Percentiles rank a stretch among this genome's conserved stretches.
Conservation (phyloP, 768 basidiomycete species). For the Inosperma sp. region DNA sequence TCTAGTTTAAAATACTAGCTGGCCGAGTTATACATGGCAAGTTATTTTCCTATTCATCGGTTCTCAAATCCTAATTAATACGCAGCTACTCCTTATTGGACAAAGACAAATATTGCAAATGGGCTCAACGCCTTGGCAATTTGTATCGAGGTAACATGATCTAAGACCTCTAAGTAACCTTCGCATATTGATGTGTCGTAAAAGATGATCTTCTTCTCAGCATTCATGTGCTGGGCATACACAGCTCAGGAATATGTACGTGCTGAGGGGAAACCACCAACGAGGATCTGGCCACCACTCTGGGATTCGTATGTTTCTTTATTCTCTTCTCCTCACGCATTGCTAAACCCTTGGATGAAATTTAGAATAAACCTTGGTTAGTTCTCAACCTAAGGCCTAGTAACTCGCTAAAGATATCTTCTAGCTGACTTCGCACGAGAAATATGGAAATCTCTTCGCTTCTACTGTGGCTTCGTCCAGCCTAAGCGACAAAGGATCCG, state of each 20-base stretch:
- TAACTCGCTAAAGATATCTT: background rate
- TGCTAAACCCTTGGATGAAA: background rate
- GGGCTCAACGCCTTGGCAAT: constrained; percentile 79
- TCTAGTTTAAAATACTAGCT: constrained; percentile 61
- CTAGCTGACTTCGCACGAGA: constrained; percentile 65
- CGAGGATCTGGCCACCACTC: constrained; percentile 63
- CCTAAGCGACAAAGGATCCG: no score
- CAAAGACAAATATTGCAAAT: constrained; percentile 75
- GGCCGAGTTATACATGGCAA: constrained; percentile 64
- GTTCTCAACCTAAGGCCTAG: background rate
- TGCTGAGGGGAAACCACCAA: constrained; percentile 36
- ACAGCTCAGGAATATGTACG: constrained; percentile 59
- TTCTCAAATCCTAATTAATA: constrained; percentile 3
- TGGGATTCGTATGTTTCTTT: constrained; percentile 54
- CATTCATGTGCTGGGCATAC: constrained; percentile 83
- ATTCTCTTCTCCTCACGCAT: background rate
- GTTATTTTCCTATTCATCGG: background rate
- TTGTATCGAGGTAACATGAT: constrained; percentile 65
- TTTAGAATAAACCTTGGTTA: constrained; percentile 30
- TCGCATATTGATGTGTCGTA: constrained; percentile 5
- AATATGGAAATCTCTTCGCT: constrained; percentile 59
- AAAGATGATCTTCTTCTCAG: constrained; percentile 83
- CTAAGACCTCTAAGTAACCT: background rate
- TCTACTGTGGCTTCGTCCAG: no score
- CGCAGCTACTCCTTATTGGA: constrained; percentile 76